Evolutionary conservation across 495 filamentous ascomycete genomes (phyloP).

Genomic region (Talaromyces proteolyticus): DNA sequence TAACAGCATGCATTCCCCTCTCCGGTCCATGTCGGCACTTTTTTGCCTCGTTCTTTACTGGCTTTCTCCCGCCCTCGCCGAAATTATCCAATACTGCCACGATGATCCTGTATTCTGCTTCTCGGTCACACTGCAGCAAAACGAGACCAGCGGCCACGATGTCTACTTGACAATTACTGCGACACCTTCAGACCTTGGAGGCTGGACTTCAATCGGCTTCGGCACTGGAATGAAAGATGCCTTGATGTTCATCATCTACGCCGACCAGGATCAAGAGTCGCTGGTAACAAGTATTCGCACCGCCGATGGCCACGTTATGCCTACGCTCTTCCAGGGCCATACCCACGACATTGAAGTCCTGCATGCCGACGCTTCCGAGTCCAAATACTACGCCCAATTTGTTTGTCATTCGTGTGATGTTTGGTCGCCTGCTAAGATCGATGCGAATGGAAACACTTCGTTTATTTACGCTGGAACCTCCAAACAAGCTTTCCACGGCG

Average conservation of each 20-base stretch:
- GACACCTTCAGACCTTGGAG: constrained; percentile 1
- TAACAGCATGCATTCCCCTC: background rate
- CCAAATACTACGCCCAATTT: constrained; percentile 1
- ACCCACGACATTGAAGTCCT: constrained; percentile 1
- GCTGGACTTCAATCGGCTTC: constrained; percentile 5
- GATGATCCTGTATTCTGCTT: constrained; percentile 1
- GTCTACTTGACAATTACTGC: constrained; percentile 3
- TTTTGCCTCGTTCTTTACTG: background rate
- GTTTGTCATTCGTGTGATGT: constrained; percentile 3
- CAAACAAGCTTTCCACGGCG: constrained; percentile 8
- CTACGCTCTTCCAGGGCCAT: background rate
- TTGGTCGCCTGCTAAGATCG: constrained; percentile 1
- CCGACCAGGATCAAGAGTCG: background rate
- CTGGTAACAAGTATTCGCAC: constrained; percentile 4
- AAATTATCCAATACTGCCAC: constrained; percentile 5
- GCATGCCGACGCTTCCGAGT: background rate
- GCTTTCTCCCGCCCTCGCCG: background rate
- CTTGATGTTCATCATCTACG: constrained; percentile 9
- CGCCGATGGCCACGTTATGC: constrained; percentile 7
- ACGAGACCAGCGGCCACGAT: background rate
- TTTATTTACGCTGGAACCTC: constrained; percentile 3
- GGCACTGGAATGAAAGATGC: constrained; percentile 4
- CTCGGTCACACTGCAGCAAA: background rate
- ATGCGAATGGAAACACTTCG: background rate
- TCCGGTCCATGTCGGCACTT: background rate